A percentile compares a stretch with the other conserved stretches of the same genome.
phyloP scores from a whole-genome alignment of 1,139 yeast species.

The Zygosaccharomyces sapae region DNA sequence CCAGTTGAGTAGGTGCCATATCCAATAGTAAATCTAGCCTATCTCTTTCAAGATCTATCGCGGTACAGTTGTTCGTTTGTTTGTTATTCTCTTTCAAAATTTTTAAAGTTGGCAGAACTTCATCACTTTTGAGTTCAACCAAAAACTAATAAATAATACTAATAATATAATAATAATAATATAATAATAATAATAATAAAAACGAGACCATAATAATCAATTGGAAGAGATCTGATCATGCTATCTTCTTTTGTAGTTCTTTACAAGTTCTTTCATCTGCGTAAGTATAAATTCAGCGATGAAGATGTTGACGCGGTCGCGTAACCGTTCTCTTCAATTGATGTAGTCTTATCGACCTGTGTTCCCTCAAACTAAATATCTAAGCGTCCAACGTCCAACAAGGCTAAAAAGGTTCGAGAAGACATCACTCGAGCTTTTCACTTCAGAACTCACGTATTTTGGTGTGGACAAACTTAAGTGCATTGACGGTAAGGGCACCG shows the following conservation, averaged over 20 bases:
- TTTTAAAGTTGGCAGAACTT: neutral
- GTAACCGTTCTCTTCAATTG: neutral
- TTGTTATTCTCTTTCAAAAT: neutral
- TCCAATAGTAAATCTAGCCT: neutral
- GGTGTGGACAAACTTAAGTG: conserved; percentile 21
- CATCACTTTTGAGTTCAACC: neutral
- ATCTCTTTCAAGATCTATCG: neutral
- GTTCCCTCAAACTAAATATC: neutral
- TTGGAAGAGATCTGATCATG: neutral
- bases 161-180: no score
- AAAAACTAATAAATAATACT: neutral
- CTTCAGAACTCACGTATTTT: conserved; percentile 24
- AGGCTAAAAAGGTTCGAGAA: conserved; percentile 22
- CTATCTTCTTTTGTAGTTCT: neutral
- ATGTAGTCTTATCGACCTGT: neutral
- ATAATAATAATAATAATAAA: no score
- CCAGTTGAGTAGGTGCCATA: conserved; percentile 75
- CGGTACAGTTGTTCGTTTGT: neutral
- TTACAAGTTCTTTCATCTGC: neutral
- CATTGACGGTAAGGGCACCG: conserved; percentile 9
- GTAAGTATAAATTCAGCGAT: no score
- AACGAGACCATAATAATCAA: neutral
- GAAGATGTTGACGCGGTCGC: neutral
- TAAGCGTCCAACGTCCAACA: neutral
- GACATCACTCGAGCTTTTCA: conserved; percentile 27